A percentile compares a stretch with the other conserved stretches of the same genome.
These are phyloP conservation scores for Hydnomerulius pinastri DNA, from an alignment of 768 basidiomycete genomes.

Conservation along the genomic window DNA sequence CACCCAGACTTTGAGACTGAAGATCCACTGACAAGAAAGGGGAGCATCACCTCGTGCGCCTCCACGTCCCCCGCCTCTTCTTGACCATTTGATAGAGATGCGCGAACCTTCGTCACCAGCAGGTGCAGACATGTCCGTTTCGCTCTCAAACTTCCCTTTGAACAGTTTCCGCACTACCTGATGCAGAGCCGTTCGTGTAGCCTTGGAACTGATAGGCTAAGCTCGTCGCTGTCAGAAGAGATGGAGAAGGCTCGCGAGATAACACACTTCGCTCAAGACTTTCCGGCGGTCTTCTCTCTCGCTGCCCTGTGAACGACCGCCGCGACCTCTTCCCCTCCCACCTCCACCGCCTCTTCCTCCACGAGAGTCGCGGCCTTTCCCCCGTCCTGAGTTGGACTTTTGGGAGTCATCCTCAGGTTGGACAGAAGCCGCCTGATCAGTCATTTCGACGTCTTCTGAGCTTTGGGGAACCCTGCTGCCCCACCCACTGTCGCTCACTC, in stretches of 20 bases:
- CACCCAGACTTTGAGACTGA: conserved; percentile 1
- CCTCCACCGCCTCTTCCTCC: conserved; percentile 45
- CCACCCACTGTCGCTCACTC: conserved; percentile 78
- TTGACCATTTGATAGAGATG: conserved; percentile 80
- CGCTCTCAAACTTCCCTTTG: conserved; percentile 79
- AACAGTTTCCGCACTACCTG: conserved; percentile 79
- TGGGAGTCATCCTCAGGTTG: conserved; percentile 16
- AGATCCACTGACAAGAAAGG: neutral
- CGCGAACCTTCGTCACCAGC: conserved; percentile 68
- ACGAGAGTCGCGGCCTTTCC: conserved; percentile 43
- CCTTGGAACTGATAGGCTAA: conserved; percentile 84
- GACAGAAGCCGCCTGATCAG: conserved; percentile 9
- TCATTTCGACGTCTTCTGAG: conserved; percentile 24
- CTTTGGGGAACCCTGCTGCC: conserved; percentile 45
- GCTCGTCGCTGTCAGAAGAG: conserved; percentile 11
- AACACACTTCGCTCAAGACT: conserved; percentile 79
- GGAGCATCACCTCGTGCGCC: conserved; percentile 39
- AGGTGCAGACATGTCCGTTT: conserved; percentile 58
- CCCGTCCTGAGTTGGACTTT: conserved; percentile 33
- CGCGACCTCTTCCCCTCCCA: conserved; percentile 47
- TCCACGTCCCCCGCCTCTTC: conserved; percentile 46
- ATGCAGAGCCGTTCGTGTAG: conserved; percentile 80
- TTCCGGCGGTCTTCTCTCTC: conserved; percentile 66
- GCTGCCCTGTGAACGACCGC: conserved; percentile 40
- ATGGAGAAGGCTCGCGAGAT: conserved; percentile 15